These are phyloP conservation scores for Ophiostoma populinum DNA, from an alignment of 2,329 filamentous ascomycete genomes.

Conservation along the genomic window DNA sequence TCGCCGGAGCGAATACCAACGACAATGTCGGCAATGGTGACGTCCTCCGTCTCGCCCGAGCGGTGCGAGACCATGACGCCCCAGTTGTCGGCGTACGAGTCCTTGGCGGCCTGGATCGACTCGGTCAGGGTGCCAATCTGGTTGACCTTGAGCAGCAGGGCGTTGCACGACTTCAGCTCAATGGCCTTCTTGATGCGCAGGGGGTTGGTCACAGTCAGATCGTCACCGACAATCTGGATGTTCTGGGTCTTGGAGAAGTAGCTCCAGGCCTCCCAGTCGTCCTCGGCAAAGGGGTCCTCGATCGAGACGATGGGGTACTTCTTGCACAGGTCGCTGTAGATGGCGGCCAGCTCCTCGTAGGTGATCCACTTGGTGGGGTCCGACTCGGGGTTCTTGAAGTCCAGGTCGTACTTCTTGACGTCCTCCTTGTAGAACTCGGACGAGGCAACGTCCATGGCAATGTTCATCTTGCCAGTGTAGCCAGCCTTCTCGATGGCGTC, in stretches of 20 bases:
- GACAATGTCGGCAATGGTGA: constrained; percentile 95
- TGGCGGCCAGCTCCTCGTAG: constrained; percentile 86
- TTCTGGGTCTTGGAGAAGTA: constrained; percentile 99
- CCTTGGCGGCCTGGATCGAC: constrained; percentile 98
- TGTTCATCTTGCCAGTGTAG: constrained; percentile 91
- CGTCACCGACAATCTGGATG: constrained; percentile 97
- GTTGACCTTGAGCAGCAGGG: constrained; percentile 98
- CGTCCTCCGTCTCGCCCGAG: constrained; percentile 98
- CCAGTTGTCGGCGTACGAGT: constrained; percentile 90
- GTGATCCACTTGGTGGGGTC: constrained; percentile 96
- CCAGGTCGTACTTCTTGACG: constrained; percentile 98
- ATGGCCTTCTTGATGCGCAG: constrained; percentile 99
- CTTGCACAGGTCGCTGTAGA: constrained; percentile 73
- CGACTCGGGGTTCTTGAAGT: constrained; percentile 99
- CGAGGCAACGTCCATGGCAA: constrained; percentile 97
- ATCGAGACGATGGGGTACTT: constrained; percentile 99
- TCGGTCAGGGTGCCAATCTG: constrained; percentile 98
- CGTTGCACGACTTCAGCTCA: constrained; percentile 96
- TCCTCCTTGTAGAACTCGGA: constrained; percentile 98
- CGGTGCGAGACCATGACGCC: constrained; percentile 99
- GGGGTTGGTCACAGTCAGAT: constrained; percentile 98
- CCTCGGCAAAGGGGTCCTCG: constrained; percentile 98
- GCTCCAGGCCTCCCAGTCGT: constrained; percentile 99
- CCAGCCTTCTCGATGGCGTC: constrained; percentile 88
- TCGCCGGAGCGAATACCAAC: constrained; percentile 92